These are phyloP conservation scores for Xylariaceae sp. DNA, from an alignment of 2,329 filamentous ascomycete genomes.

Conservation along the genomic window DNA sequence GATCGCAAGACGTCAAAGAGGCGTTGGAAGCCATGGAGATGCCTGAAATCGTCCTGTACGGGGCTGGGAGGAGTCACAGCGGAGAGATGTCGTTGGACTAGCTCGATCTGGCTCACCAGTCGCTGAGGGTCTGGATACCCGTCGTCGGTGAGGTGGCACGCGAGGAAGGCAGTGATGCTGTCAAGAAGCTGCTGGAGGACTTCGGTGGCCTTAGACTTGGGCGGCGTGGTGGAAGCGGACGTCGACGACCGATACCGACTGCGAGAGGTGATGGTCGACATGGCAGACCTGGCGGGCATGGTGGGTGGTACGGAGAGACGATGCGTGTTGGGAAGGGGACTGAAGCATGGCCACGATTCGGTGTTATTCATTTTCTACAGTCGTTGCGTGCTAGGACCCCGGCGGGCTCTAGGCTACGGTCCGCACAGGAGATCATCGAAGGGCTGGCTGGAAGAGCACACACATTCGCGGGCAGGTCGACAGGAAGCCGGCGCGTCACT, in stretches of 20 bases:
- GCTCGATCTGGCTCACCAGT: slow-evolving; percentile 53
- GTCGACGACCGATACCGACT: slow-evolving; percentile 61
- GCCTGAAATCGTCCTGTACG: slow-evolving; percentile 75
- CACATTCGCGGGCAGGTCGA: neutral
- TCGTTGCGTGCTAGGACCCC: slow-evolving; percentile 26
- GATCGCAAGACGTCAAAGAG: slow-evolving; percentile 64
- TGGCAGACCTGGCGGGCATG: slow-evolving; percentile 39
- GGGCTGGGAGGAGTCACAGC: slow-evolving; percentile 42
- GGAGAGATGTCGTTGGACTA: slow-evolving; percentile 59
- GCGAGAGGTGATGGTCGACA: slow-evolving; percentile 23
- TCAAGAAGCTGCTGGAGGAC: slow-evolving; percentile 53
- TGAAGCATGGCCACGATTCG: slow-evolving; percentile 10
- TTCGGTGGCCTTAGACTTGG: slow-evolving; percentile 56
- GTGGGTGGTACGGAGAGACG: slow-evolving; percentile 25
- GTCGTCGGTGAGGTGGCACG: slow-evolving; percentile 28
- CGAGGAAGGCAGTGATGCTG: slow-evolving; percentile 36
- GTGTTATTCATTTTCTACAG: slow-evolving; percentile 28
- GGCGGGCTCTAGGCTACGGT: slow-evolving; percentile 28
- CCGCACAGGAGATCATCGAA: slow-evolving; percentile 28
- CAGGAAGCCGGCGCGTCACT: slow-evolving; percentile 3
- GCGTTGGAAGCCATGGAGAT: slow-evolving; percentile 70
- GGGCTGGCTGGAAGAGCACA: neutral
- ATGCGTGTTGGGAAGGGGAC: slow-evolving; percentile 13
- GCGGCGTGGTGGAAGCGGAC: slow-evolving; percentile 50
- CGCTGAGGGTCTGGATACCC: slow-evolving; percentile 46